Base-by-base conservation (phyloP, 2,329 filamentous ascomycete species). In the Hypoxylon sp. region DNA sequence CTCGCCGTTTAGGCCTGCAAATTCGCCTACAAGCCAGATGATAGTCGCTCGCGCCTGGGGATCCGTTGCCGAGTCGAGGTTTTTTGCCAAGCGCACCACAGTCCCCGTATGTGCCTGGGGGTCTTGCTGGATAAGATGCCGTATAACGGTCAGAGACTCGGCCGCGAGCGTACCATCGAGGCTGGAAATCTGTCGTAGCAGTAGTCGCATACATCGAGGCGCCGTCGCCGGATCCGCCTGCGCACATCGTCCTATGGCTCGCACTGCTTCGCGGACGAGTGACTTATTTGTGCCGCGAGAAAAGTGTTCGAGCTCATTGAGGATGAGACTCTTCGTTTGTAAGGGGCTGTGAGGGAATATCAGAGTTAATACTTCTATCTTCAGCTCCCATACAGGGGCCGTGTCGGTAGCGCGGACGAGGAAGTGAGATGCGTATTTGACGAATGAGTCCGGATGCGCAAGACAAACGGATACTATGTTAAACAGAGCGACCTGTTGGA, bases 11-110 rank as follows among this genome's bases (percentile, higher is more conserved):
- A 91, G 78, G 0, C 93, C 92, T 0, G 94, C 88, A 71, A 96
- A 98, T 77, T 99, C 95, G 47, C 95, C 95, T 0, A 98, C 94
- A 0, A 99, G 87, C 95, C 95, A 99, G 70, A 99, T 91, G 67
- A 99, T 97, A 51, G 92, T 97, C 2, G 95, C 95, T 68, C 95
- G 86, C 3, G 95, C 95, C 64, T 93, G 90, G 1, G 95, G 89
- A 64, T 95, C 94, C 0, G 91, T 92, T 1, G 93, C 92, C 3
- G 90, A 91, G 73, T 97, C 95, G 1, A 99, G 86, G 65, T 97
- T 94, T 78, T 93, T 95, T 5, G 95, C 95, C 50, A 99, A 80
- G 48, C 93, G 87, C 32, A 98, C 87, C 1, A 98, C 93, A 0
- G 95, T 99, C 43, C 89, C 90, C 10, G 88, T 85, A 74, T 99